Conservation (phyloP, 2,329 filamentous ascomycete species). For the Knoxdaviesia capensis region DNA sequence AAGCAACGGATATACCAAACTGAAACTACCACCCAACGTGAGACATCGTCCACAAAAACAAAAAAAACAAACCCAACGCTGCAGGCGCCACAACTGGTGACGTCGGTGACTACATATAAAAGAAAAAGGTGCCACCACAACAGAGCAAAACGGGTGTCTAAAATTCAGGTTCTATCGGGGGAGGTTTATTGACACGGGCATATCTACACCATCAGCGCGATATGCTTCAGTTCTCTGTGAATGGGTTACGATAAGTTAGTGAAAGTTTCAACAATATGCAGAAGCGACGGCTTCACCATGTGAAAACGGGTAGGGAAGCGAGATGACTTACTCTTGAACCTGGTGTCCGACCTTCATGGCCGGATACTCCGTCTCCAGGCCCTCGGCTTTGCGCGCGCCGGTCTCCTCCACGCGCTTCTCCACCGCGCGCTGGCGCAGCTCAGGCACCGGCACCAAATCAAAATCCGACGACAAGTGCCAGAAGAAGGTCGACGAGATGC, state of each 20-base stretch:
- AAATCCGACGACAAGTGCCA: conserved; percentile 38
- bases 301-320: not conserved
- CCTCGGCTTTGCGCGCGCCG: conserved; percentile 30
- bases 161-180: no score
- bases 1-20: no score
- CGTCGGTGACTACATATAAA: no score
- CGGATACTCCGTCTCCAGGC: conserved; percentile 24
- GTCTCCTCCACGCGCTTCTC: conserved; percentile 24
- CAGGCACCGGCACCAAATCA: conserved; percentile 29
- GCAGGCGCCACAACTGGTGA: no score
- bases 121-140: no score
- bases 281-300: not conserved
- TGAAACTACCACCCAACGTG: no score
- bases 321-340: conserved; percentile 28
- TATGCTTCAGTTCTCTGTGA: conserved; percentile 6
- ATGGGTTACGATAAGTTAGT: conserved; percentile 4
- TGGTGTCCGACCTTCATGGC: conserved; percentile 38
- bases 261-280: not conserved
- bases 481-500: conserved; percentile 41
- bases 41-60: no score
- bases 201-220: conserved; percentile 20
- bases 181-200: no score
- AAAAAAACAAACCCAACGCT: no score
- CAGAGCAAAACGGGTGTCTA: no score
- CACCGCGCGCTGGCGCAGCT: conserved; percentile 22